Base-by-base conservation (phyloP, 2,329 filamentous ascomycete genomes). In the Aspergillus floridensis region DNA sequence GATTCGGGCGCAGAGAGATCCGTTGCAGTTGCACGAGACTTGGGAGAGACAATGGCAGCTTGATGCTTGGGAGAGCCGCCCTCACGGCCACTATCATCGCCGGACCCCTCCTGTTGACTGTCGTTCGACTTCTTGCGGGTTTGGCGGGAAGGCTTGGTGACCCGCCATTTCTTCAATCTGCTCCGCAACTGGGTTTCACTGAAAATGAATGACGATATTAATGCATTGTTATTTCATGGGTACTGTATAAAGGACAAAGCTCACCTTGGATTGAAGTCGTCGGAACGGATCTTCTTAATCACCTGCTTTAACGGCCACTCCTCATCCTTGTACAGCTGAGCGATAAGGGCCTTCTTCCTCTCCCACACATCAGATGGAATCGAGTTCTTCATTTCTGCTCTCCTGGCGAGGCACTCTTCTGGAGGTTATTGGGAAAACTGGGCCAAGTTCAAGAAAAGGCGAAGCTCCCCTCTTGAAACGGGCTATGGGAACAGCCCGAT, bases 261-360 rank as follows among this genome's bases (percentile, higher is more conserved):
- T 11, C 21, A 78, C 76, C 76, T 78, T 19, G 76, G 76, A 60
- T 78, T 74, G 64, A 78, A 78, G 56, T 77, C 72, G 22, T 73
- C 69, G 5, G 74, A 74, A 16, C 76, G 75, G 41, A 78, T 77
- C 65, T 77, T 72, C 63, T 78, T 78, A 57, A 78, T 78, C 54
- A 78, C 76, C 57, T 78, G 76, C 59, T 78, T 78, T 54, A 78
- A 65, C 5, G 76, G 76, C 76, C 76, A 78, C 72, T 78, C 76
- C 57, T 78, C 76, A 29, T 77, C 76, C 67, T 75, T 77, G 57
- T 78, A 78, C 47, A 77, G 62, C 38, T 72, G 72, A 48, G 75
- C 70, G 63, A 78, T 78, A 62, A 77, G 63, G 2, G 70, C 67
- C 59, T 74, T 77, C 63, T 78, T 78, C 66, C 71, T 76, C 67